Percentiles rank a stretch among this genome's conserved stretches.
Evolutionary conservation across 2,329 filamentous ascomycete species (phyloP).

Genomic region (Diaporthe sp.): DNA sequence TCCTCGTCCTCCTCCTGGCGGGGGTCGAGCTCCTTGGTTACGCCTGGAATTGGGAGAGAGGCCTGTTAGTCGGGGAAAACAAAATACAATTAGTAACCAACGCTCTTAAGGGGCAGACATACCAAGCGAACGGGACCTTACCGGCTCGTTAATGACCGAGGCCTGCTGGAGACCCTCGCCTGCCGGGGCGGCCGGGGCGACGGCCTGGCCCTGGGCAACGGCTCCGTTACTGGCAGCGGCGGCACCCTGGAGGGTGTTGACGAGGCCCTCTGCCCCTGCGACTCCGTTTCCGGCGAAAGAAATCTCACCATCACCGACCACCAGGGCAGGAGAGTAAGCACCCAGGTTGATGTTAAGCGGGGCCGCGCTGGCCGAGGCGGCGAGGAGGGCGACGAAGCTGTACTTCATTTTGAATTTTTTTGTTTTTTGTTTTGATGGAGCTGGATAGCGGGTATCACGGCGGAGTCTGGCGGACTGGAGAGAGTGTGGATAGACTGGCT

Average conservation of each 20-base stretch:
- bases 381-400: constrained; percentile 29
- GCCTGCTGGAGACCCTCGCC: constrained; percentile 17
- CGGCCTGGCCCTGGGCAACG: constrained; percentile 31
- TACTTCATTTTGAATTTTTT: constrained; percentile 32
- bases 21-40: constrained; percentile 32
- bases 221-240: constrained; percentile 51
- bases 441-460: not conserved
- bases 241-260: constrained; percentile 56
- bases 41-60: constrained; percentile 26
- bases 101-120: not conserved
- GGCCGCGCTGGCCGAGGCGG: constrained; percentile 46
- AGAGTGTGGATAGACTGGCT: constrained; percentile 11
- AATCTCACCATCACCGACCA: constrained; percentile 65
- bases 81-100: not conserved
- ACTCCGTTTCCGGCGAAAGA: constrained; percentile 53
- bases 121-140: constrained; percentile 23
- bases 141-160: constrained; percentile 31
- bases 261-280: constrained; percentile 50
- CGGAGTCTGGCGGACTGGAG: not conserved
- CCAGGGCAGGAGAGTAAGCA: constrained; percentile 61
- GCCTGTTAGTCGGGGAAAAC: constrained; percentile 23
- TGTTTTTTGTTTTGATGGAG: not conserved
- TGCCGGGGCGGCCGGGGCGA: constrained; percentile 15
- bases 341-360: constrained; percentile 64
- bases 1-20: constrained; percentile 13